These are phyloP conservation scores for Pachysolen tannophilus DNA, from an alignment of 805 yeast species.

Conservation along the genomic window DNA sequence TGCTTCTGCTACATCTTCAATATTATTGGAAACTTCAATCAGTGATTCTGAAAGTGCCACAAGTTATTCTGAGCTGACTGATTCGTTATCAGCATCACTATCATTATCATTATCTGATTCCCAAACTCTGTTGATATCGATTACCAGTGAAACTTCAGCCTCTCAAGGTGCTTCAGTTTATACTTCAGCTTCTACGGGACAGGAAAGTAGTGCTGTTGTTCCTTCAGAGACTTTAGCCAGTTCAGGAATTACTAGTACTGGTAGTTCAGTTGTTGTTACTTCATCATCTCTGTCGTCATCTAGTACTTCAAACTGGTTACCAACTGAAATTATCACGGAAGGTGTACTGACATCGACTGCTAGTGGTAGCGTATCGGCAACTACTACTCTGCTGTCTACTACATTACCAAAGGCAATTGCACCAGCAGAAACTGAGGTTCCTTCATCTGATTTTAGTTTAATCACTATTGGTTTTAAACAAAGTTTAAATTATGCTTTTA, in stretches of 20 bases:
- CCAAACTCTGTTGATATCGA: no score
- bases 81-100: neutral
- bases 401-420: slow-evolving; percentile 69
- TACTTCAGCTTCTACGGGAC: slow-evolving; percentile 1
- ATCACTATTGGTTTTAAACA: slow-evolving; percentile 75
- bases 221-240: slow-evolving; percentile 1
- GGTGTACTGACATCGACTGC: no score
- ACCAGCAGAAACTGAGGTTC: slow-evolving; percentile 40
- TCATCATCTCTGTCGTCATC: slow-evolving; percentile 5
- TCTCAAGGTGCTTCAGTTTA: slow-evolving; percentile 2
- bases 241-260: neutral
- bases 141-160: neutral
- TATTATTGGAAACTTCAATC: no score
- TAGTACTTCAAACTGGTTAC: slow-evolving; percentile 30
- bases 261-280: no score
- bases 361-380: no score
- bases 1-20: no score
- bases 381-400: slow-evolving; percentile 14
- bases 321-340: slow-evolving; percentile 31
- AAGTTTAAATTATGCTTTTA: slow-evolving; percentile 77
- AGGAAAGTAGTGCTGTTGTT: slow-evolving; percentile 3
- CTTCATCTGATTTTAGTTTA: slow-evolving; percentile 40
- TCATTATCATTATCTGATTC: neutral
- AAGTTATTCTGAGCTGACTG: no score
- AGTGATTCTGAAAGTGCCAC: no score